Evolutionary conservation across 768 basidiomycete genomes (phyloP), one percentile per base, ranked within the genome.

Genomic region (Mycena vitilis): DNA sequence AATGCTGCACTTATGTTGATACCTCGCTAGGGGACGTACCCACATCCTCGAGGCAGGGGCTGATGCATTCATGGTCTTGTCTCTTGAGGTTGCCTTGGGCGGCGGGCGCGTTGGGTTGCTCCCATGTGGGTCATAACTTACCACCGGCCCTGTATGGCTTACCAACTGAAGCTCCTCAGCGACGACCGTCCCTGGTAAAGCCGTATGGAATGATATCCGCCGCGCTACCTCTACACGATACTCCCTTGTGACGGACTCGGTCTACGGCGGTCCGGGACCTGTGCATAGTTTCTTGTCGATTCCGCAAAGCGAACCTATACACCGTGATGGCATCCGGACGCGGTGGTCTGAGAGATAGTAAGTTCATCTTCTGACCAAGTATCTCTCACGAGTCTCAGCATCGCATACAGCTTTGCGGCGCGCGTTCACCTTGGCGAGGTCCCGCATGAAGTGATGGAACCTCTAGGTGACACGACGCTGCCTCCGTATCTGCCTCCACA

Each of bases 231-330:
- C 68, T 30, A 30, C 30, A 30, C 2, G 30, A n/a, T 52, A 53
- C 3, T 45, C 69, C 23, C 20, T 51, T 38, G 12, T 25, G 22
- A 72, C 71, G 6, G 68, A 69, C 38, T 40, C 57, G n/a, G 51
- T 60, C 7, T 69, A 72, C 47, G 71, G 71, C n/a, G 71, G 71
- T 13, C 71, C 71, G 2, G 68, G 68, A 1, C 65, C 71, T 8
- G 65, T 67, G 0, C 60, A 69, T 1, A 18, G 37, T 11, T 69
- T 69, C 48, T 45, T 69, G 34, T 58, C 60, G 30, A n/a, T 1
- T 9, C 13, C 56, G 20, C 68, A 72, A 37, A 69, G 68, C 37
- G 44, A 45, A 11, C 65, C 61, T 8, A 61, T 48, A 1, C 56
- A 16, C 0, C 22, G 42, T 4, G 25, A 47, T 22, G 55, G 63